Base-by-base conservation (phyloP, 2,329 filamentous ascomycete species). In the Sclerotinia subarctica region DNA sequence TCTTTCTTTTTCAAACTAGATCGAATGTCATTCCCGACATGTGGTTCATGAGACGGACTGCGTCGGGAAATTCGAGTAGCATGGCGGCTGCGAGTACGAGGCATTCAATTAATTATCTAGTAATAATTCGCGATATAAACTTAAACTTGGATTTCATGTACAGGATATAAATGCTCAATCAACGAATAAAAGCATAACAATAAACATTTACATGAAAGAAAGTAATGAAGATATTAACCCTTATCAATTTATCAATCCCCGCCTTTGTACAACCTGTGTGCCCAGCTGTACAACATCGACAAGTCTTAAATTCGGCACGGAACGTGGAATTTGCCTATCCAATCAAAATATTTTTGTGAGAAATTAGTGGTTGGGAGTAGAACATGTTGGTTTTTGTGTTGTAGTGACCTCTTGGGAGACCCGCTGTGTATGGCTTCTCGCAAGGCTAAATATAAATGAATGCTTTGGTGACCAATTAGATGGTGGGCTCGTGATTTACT, bases 61-160 rank as follows among this genome's bases (percentile, higher is more conserved):
- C 49, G 47, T 54, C 60, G 47, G 5, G 60, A 32, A 26, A 54
- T 42, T 5, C 49, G 60, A 21, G 49, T 53, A n/a, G 47, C 60
- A 26, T 54, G 60, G 21, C 24, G 59, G n/a, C 59, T 62, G 13
- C 59, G 59, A 5, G 59, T 38, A 5, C 21, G 59, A 51, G 59
- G 59, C 59, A 62, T 62, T 62, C n/a, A 26, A 51, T 51, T n/a
- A 29, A 59, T 49, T 8, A 15, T 13, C 15, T 8, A 7, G 10
- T 19, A 29, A 42, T 42, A 13, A 24, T 46, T 6, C 3, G 8
- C 13, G 19, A 21, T 2, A 7, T 15, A 11, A 24, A 4, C 8
- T 46, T 1, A n/a, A 56, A 32, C 2, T 56, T 2, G 11, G 19
- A 1, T 5, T 21, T 42, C 15, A 58, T 46, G 19, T 26, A 46